Percentiles rank a stretch among this genome's conserved stretches.
Conservation (phyloP, 1,284 basidiomycete genomes). For the Dichomitus squalens region DNA sequence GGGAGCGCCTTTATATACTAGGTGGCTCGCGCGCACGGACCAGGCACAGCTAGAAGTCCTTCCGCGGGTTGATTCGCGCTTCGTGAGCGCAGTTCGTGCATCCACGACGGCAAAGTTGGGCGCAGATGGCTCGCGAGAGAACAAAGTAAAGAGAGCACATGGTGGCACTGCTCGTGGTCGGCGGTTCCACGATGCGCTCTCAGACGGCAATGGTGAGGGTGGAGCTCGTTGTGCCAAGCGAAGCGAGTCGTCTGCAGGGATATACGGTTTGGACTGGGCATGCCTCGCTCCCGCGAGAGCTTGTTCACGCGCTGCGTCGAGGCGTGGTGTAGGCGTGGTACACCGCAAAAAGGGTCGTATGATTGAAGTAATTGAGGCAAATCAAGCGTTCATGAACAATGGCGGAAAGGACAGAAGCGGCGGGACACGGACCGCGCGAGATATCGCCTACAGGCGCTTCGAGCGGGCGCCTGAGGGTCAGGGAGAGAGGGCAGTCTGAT, state of each 20-base stretch:
- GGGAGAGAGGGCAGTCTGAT: constrained; percentile 10
- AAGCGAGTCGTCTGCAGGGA: too few relatives aligned
- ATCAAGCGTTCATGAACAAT: neutral
- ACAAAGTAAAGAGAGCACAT: neutral
- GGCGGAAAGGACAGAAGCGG: constrained; percentile 1
- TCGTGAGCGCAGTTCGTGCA: neutral
- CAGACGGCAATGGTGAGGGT: too few relatives aligned
- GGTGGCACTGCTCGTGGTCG: neutral
- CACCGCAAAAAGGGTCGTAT: constrained; percentile 15
- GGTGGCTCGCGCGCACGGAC: constrained; percentile 19
- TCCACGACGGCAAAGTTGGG: neutral
- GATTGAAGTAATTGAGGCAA: neutral
- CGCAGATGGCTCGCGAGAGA: neutral
- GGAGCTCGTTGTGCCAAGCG: too few relatives aligned
- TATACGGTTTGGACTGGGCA: neutral
- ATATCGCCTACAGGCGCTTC: neutral
- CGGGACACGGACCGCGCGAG: constrained; percentile 5
- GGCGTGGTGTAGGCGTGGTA: constrained; percentile 4
- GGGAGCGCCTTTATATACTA: constrained; percentile 19
- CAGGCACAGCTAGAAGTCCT: constrained; percentile 2
- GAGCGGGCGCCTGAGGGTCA: neutral
- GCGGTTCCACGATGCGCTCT: too few relatives aligned
- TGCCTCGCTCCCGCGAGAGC: neutral
- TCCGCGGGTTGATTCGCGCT: constrained; percentile 11
- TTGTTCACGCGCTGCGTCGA: neutral